A percentile compares a stretch with the other conserved stretches of the same genome.
These are phyloP conservation scores for Ophiognomonia clavigignenti-juglandacearum DNA, from an alignment of 2,329 filamentous ascomycete genomes.

Conservation along the genomic window DNA sequence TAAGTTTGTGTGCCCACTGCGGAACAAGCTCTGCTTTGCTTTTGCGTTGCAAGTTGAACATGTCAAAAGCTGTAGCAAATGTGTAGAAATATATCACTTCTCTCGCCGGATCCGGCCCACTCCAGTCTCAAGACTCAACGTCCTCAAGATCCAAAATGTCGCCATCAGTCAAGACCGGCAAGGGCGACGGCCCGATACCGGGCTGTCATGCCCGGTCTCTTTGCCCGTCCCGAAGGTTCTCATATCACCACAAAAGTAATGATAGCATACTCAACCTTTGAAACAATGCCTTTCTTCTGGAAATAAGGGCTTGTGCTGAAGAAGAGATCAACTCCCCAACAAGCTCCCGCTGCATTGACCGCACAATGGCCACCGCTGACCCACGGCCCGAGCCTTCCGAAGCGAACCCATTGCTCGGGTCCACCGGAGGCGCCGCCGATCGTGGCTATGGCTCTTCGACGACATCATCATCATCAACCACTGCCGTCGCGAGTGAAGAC, in stretches of 20 bases:
- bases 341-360: too few species aligned
- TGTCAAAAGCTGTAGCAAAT: too few species aligned
- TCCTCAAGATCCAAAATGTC: too few species aligned
- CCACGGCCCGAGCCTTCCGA: not conserved
- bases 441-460: too few species aligned
- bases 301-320: not conserved
- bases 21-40: too few species aligned
- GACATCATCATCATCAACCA: not conserved
- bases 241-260: not conserved
- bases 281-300: not conserved
- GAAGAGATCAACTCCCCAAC: not conserved
- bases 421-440: not conserved
- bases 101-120: too few species aligned
- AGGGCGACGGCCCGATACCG: not conserved
- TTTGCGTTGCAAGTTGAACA: too few species aligned
- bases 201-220: too few species aligned
- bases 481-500: not conserved
- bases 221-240: not conserved
- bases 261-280: not conserved
- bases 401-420: constrained; percentile 11
- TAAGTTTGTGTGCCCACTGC: too few species aligned
- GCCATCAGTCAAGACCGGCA: not conserved
- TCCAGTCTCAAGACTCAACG: too few species aligned
- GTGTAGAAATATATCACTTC: too few species aligned
- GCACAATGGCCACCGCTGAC: not conserved